phyloP scores from a whole-genome alignment of 2,329 filamentous ascomycete species.

The Phyllosticta citriasiana region DNA sequence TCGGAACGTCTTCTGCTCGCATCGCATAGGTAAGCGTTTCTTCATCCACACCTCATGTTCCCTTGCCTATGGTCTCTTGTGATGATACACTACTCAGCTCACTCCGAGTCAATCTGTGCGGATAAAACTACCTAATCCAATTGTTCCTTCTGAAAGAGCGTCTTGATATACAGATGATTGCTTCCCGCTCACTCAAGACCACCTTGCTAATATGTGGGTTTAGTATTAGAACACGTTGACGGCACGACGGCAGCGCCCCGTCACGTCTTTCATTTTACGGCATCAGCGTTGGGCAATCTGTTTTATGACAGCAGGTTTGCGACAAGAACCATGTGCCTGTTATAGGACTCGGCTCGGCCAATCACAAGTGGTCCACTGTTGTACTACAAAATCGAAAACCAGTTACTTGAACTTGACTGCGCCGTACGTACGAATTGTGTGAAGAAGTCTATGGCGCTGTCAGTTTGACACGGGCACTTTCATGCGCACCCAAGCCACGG shows the following conservation, averaged over 20 bases:
- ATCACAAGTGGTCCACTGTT: not conserved
- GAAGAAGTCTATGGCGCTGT: not conserved
- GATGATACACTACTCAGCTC: conserved; percentile 11
- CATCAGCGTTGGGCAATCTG: not conserved
- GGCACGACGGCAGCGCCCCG: not conserved
- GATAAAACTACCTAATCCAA: conserved; percentile 9
- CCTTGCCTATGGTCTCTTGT: not conserved
- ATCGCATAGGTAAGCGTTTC: not conserved
- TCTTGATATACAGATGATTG: not conserved
- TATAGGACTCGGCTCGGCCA: not conserved
- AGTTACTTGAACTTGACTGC: not conserved
- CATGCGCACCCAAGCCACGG: not conserved
- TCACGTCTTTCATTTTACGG: not conserved
- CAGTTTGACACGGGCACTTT: not conserved
- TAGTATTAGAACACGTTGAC: not conserved
- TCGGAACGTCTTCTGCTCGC: not conserved
- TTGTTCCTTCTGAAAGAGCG: conserved; percentile 9
- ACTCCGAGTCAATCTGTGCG: conserved; percentile 10
- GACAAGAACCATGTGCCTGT: not conserved
- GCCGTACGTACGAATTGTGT: not conserved
- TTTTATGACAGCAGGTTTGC: not conserved
- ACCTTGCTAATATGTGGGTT: not conserved
- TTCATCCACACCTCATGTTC: not conserved
- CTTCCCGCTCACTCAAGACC: not conserved
- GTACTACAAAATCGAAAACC: not conserved